A percentile compares a stretch with the other conserved stretches of the same genome.
These are phyloP conservation scores for Punica granatum DNA, from an alignment of 345 rosid species.

Conservation along the genomic window DNA sequence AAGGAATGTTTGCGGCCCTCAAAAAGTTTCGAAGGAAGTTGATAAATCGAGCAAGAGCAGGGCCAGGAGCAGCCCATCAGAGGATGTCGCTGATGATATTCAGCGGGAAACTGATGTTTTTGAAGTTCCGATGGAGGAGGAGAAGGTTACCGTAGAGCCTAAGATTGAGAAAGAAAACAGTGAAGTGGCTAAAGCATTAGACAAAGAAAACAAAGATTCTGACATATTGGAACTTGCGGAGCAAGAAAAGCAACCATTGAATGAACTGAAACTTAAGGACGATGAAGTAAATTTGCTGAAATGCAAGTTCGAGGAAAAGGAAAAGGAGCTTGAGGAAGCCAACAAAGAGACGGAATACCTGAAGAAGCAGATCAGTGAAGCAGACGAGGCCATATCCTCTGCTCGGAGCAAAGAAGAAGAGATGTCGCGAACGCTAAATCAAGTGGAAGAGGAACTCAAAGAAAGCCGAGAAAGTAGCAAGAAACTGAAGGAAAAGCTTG, in stretches of 20 bases:
- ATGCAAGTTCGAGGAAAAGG: conserved; percentile 51
- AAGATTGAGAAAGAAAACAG: conserved; percentile 14
- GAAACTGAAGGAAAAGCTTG: conserved; percentile 41
- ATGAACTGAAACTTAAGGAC: conserved; percentile 32
- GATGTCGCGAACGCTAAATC: conserved; percentile 31
- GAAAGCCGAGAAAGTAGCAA: conserved; percentile 42
- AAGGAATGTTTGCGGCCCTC: conserved; percentile 15
- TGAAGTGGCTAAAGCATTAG: conserved; percentile 10
- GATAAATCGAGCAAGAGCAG: conserved; percentile 20
- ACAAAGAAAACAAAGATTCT: conserved; percentile 17
- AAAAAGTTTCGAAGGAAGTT: conserved; percentile 16
- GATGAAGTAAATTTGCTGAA: conserved; percentile 52
- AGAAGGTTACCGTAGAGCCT: conserved; percentile 26
- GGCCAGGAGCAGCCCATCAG: conserved; percentile 16
- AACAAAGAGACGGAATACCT: conserved; percentile 46
- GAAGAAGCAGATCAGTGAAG: conserved; percentile 47
- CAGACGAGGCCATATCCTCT: conserved; percentile 22
- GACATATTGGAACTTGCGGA: conserved; percentile 18
- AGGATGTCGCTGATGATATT: conserved; percentile 28
- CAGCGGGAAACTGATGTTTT: conserved; percentile 63
- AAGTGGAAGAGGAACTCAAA: conserved; percentile 49
- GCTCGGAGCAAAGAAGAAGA: conserved; percentile 47
- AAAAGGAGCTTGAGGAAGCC: conserved; percentile 35
- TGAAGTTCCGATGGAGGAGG: conserved; percentile 48
- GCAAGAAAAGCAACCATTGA: conserved; percentile 22